phyloP scores from a whole-genome alignment of 371 early-diverging fungal species.

The Dichotomocladium elegans region DNA sequence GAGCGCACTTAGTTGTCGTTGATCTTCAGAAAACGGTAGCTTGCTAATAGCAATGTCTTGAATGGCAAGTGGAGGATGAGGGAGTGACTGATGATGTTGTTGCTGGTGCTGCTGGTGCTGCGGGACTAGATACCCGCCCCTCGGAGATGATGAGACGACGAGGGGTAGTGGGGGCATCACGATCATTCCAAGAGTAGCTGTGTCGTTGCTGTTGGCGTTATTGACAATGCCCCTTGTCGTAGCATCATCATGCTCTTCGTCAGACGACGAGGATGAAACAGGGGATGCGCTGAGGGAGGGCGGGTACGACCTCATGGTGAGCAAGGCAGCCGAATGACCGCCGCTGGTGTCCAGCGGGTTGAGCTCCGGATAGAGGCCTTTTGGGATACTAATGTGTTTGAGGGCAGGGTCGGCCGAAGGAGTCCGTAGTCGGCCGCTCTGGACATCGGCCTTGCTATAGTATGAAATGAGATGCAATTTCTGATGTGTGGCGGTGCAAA shows the following conservation, averaged over 20 bases:
- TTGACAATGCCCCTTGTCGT: background rate
- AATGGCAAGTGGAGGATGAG: conserved; percentile 20
- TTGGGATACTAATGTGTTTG: conserved; percentile 48
- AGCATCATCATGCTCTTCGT: conserved; percentile 24
- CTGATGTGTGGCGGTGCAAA: conserved; percentile 71
- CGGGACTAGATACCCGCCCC: no score
- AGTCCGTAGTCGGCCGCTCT: conserved; percentile 43
- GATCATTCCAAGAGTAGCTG: no score
- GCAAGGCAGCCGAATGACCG: conserved; percentile 37
- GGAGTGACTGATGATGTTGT: background rate
- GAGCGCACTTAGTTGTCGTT: conserved; percentile 38
- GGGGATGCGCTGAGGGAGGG: conserved; percentile 29
- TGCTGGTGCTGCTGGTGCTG: conserved; percentile 2
- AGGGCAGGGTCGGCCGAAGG: conserved; percentile 51
- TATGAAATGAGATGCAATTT: conserved; percentile 87
- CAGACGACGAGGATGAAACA: conserved; percentile 22
- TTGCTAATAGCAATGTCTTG: conserved; percentile 43
- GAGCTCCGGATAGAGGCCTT: conserved; percentile 61
- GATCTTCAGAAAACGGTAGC: conserved; percentile 41
- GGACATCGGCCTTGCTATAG: conserved; percentile 72
- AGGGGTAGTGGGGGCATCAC: conserved; percentile 32
- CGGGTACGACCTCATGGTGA: conserved; percentile 25
- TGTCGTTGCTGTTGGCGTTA: conserved; percentile 5
- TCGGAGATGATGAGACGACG: conserved; percentile 16
- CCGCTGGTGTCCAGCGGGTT: conserved; percentile 44